Percentiles rank a stretch among this genome's conserved stretches.
Evolutionary conservation across 441 rosid species (phyloP).

Genomic region (Eugenia klotzschiana): DNA sequence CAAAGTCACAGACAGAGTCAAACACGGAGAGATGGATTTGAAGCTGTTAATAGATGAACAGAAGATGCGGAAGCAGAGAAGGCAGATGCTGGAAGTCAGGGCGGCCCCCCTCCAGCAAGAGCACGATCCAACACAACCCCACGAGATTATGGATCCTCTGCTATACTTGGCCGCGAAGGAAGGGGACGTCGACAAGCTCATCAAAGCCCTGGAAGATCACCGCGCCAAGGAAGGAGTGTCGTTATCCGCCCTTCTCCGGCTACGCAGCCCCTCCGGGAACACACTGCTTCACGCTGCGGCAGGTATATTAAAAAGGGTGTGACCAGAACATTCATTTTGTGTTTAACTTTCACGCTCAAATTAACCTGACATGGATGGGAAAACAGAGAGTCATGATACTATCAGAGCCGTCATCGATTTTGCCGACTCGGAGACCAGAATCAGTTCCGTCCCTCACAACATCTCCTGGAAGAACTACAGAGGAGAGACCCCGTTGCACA

Average conservation of each 20-base stretch:
- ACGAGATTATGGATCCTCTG: background rate
- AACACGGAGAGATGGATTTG: background rate
- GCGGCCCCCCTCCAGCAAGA: background rate
- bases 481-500: background rate
- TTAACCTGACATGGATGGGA: background rate
- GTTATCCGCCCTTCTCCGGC: background rate
- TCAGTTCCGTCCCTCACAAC: background rate
- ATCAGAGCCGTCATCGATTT: background rate
- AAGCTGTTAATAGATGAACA: background rate
- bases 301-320: background rate
- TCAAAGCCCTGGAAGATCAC: background rate
- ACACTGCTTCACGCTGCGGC: too few relatives aligned
- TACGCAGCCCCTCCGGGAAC: background rate
- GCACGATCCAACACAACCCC: background rate
- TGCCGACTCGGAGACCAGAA: too few relatives aligned
- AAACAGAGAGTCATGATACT: background rate
- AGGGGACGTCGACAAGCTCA: background rate
- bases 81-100: background rate
- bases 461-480: background rate
- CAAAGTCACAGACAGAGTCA: too few relatives aligned
- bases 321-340: background rate
- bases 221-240: background rate
- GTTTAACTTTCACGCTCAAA: background rate
- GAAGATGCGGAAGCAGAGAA: background rate
- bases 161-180: background rate